These are phyloP conservation scores for Iberis pinnata DNA, from an alignment of 345 rosid genomes.

Conservation along the genomic window DNA sequence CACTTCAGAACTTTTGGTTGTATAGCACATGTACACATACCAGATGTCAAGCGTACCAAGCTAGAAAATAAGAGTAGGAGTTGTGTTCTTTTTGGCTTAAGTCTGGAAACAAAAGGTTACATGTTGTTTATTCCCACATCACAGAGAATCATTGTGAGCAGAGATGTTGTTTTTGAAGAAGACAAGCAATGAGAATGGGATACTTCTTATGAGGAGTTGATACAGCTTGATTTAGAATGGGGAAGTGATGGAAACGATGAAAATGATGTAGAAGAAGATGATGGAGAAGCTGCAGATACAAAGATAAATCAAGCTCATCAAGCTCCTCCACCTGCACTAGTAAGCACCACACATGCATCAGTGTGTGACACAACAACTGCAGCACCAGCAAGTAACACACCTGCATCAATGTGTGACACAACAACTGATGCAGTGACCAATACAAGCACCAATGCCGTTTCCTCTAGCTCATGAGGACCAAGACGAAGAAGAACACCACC, in stretches of 20 bases:
- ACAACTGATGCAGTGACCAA: no score
- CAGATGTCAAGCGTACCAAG: background rate
- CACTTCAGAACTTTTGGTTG: background rate
- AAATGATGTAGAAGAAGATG: no score
- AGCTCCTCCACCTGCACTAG: no score
- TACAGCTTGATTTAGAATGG: background rate
- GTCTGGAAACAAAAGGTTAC: background rate
- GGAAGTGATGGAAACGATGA: no score
- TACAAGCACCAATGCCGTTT: no score
- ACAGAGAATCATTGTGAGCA: background rate
- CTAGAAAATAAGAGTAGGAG: conserved; percentile 7
- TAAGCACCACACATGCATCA: no score
- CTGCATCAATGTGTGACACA: no score
- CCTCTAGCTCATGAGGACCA: background rate
- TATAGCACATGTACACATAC: background rate
- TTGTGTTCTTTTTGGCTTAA: no score
- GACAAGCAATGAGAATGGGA: background rate
- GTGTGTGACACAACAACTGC: no score
- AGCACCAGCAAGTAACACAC: no score
- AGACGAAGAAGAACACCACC: background rate
- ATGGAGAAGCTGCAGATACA: no score
- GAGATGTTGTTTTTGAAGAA: background rate
- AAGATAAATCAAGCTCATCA: no score
- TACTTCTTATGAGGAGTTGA: background rate
- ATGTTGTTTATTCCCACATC: background rate